Evolutionary conservation across 495 filamentous ascomycete genomes (phyloP).

Genomic region (Aspergillus homomorphus): DNA sequence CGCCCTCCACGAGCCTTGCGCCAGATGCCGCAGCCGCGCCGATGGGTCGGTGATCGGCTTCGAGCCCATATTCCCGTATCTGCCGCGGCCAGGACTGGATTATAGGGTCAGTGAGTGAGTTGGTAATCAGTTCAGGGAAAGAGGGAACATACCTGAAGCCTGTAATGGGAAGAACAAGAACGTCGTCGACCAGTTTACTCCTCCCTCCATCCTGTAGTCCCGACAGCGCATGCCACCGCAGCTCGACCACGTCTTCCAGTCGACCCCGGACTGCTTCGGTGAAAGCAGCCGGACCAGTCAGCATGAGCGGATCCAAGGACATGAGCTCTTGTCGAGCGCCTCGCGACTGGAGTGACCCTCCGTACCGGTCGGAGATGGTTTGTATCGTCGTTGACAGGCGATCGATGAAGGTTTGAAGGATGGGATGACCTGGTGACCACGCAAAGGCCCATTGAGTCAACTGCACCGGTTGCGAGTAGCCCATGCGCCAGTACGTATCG

Average conservation of each 20-base stretch:
- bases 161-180: constrained; percentile 21
- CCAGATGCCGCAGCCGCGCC: constrained; percentile 15
- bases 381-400: constrained; percentile 3
- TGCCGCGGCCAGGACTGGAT: constrained; percentile 11
- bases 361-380: background rate
- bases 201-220: constrained; percentile 14
- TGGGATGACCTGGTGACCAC: constrained; percentile 14
- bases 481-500: constrained; percentile 21
- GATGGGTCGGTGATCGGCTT: constrained; percentile 20
- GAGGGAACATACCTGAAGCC: constrained; percentile 18
- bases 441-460: constrained; percentile 23
- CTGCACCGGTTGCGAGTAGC: constrained; percentile 19
- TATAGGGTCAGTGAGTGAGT: background rate
- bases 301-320: constrained; percentile 13
- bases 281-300: constrained; percentile 20
- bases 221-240: constrained; percentile 20
- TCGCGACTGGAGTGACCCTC: constrained; percentile 1
- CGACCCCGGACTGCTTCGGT: constrained; percentile 11
- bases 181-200: constrained; percentile 18
- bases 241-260: background rate
- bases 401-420: constrained; percentile 13
- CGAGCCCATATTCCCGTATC: constrained; percentile 17
- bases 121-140: background rate
- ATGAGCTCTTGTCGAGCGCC: background rate
- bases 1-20: constrained; percentile 19